Evolutionary conservation across 257 asterid species (phyloP).

Genomic region (Ophiorrhiza pumila): DNA sequence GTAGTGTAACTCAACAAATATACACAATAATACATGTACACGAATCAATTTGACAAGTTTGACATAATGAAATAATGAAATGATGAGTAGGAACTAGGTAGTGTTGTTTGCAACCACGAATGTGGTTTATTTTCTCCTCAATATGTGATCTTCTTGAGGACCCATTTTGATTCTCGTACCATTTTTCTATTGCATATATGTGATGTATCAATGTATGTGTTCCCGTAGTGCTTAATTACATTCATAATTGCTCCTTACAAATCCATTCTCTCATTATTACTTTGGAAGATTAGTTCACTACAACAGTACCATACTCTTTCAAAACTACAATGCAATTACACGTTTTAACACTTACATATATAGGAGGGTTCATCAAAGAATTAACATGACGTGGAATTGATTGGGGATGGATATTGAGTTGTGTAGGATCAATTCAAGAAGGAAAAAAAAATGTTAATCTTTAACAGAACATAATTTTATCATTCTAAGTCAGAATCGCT

Average conservation of each 20-base stretch:
- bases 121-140: not conserved
- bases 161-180: constrained; percentile 19
- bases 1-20: constrained; percentile 7
- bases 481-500: too few species aligned
- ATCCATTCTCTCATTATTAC: not conserved
- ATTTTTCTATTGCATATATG: not conserved
- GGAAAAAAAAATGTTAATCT: too few species aligned
- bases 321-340: too few species aligned
- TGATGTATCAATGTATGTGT: not conserved
- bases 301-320: not conserved
- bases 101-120: constrained; percentile 5
- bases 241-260: not conserved
- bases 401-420: not conserved
- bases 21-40: not conserved
- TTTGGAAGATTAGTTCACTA: not conserved
- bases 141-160: not conserved
- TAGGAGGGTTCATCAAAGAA: too few species aligned
- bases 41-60: not conserved
- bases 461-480: too few species aligned
- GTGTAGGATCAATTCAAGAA: too few species aligned
- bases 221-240: not conserved
- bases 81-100: not conserved
- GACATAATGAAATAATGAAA: not conserved
- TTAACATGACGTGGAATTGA: not conserved
- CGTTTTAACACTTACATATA: not conserved